These are phyloP conservation scores for Chaetoceros tenuissimus DNA, from an alignment of 108 stramenopile genomes.

Conservation along the genomic window DNA sequence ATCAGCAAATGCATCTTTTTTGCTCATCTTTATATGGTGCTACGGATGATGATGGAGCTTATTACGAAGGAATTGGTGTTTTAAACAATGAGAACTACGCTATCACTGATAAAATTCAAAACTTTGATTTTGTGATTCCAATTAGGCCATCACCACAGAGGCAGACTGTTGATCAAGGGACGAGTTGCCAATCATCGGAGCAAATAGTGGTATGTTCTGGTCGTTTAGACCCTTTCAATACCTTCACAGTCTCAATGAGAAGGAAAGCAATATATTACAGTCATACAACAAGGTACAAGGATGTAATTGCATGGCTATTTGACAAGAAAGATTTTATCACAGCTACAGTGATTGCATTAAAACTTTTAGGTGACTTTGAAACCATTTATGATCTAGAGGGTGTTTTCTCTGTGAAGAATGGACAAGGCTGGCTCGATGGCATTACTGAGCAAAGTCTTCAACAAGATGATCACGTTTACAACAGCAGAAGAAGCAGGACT, in stretches of 20 bases:
- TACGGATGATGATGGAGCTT: not conserved
- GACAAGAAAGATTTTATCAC: slow-evolving; percentile 60
- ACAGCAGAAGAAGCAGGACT: slow-evolving; percentile 3
- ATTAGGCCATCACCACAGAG: slow-evolving; percentile 1
- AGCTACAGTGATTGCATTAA: slow-evolving; percentile 64
- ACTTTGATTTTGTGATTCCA: not conserved
- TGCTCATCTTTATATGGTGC: not conserved
- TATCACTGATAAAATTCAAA: not conserved
- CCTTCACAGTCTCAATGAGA: slow-evolving; percentile 31
- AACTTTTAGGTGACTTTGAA: slow-evolving; percentile 51
- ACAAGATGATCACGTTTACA: slow-evolving; percentile 12
- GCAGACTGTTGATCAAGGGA: not conserved
- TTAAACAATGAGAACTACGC: not conserved
- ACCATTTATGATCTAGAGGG: slow-evolving; percentile 50
- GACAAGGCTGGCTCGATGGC: too few species aligned
- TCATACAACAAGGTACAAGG: slow-evolving; percentile 51
- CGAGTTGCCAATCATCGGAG: too few species aligned
- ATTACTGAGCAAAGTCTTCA: slow-evolving; percentile 36
- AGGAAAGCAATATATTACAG: slow-evolving; percentile 39
- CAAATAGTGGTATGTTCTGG: slow-evolving; percentile 3
- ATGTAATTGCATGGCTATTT: slow-evolving; percentile 68
- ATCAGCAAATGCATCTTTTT: not conserved
- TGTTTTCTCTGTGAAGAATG: too few species aligned
- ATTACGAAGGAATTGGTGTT: not conserved
- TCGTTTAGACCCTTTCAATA: slow-evolving; percentile 3